These are phyloP conservation scores for Penicillium capsulatum DNA, from an alignment of 2,329 filamentous ascomycete species.

Conservation along the genomic window DNA sequence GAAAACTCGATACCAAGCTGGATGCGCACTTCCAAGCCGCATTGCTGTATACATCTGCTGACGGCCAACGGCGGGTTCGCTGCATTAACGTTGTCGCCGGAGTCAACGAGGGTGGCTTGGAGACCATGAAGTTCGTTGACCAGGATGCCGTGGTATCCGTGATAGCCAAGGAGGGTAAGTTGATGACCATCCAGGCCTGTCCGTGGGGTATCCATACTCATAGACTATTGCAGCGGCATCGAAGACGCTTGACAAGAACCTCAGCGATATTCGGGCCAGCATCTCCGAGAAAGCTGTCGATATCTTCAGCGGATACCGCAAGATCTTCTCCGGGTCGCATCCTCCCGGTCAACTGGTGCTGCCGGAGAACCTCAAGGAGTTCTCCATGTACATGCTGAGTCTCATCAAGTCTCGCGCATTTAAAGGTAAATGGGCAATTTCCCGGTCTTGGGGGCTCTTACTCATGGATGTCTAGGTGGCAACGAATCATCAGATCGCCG, in stretches of 20 bases:
- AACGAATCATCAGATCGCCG: conserved; percentile 85
- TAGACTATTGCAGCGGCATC: conserved; percentile 57
- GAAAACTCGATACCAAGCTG: conserved; percentile 92
- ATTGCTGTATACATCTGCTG: conserved; percentile 86
- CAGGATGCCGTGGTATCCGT: conserved; percentile 88
- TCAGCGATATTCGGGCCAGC: conserved; percentile 80
- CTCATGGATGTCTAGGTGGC: conserved; percentile 54
- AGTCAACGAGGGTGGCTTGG: conserved; percentile 77
- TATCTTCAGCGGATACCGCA: conserved; percentile 85
- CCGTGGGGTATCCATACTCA: conserved; percentile 22
- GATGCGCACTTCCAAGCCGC: conserved; percentile 98
- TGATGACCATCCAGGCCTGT: neutral
- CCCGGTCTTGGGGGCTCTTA: too few species aligned
- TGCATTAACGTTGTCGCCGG: conserved; percentile 93
- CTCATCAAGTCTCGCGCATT: conserved; percentile 87
- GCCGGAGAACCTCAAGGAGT: conserved; percentile 93
- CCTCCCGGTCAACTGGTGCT: conserved; percentile 90
- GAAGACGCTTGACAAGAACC: conserved; percentile 69
- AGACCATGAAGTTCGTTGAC: conserved; percentile 87
- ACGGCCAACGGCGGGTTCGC: conserved; percentile 80
- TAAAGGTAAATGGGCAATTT: conserved; percentile 53
- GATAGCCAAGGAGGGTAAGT: conserved; percentile 74
- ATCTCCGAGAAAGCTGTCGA: conserved; percentile 91
- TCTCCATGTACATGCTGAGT: conserved; percentile 91
- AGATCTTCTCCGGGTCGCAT: conserved; percentile 81